Evolutionary conservation across 148 eudicot genomes (phyloP), one percentile per base, ranked within the genome.

Genomic region (Nyssa sinensis): DNA sequence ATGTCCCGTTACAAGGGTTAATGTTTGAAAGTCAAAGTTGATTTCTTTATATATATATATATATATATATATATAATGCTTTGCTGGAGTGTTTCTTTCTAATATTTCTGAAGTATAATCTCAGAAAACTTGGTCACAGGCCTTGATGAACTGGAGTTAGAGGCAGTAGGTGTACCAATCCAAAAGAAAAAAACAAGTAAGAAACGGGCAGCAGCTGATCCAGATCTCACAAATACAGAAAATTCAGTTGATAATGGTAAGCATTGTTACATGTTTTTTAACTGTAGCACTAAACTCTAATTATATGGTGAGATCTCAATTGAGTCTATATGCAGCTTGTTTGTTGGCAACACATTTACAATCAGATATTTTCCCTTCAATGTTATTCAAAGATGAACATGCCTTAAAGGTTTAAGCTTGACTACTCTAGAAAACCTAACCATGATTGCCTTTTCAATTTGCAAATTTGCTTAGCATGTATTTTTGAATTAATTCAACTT

Each of bases 161-260:
- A 74, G 63, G 66, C 77, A 69, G 71, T 78, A 28, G 79, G 68
- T 68, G 73, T 32, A 29, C 74, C 71, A 62, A 75, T 61, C 49
- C 55, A 58, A 1, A 81, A 68, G 64, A 78, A 73, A 75, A 85
- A 75, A 71, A 51, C 76, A 28, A 82, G 77, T 19, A 88, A 81
- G 67, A 88, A 85, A 80, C 78, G 89, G 44, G 70, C 80, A 30
- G 74, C 77, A 60, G 69, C 87, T 77, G 88, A 85, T 59, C 67
- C 66, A 66, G 84, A 83, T 68, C 70, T 75, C 44, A 75, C 44
- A 62, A 59, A 63, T 66, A 31, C 78, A 5, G 73, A 77, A 11
- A 61, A 66, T 39, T 10, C 41, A 53, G 67, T 21, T 33, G 62
- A 25, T 59, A 35, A 21, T 57, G 81, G 85, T 82, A 68, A 33